These are phyloP conservation scores for Bipolaris bicolor DNA, from an alignment of 2,329 filamentous ascomycete species.

Conservation along the genomic window DNA sequence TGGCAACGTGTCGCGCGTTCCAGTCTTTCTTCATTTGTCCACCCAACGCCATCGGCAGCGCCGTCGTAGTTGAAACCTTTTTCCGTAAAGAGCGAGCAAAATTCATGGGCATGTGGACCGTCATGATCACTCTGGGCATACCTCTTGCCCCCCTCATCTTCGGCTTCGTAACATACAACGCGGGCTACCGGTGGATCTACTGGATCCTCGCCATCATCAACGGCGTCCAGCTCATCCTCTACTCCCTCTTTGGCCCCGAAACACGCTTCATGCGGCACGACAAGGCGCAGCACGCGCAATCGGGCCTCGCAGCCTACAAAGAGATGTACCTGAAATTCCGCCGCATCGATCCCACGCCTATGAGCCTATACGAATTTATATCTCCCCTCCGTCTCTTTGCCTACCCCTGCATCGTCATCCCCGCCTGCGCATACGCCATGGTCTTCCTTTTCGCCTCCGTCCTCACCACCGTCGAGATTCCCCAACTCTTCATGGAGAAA, in stretches of 20 bases:
- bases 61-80: slow-evolving; percentile 63
- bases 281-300: slow-evolving; percentile 38
- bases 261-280: slow-evolving; percentile 59
- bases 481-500: slow-evolving; percentile 62
- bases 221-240: slow-evolving; percentile 61
- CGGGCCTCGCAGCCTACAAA: slow-evolving; percentile 49
- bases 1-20: slow-evolving; percentile 60
- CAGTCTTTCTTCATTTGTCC: slow-evolving; percentile 63
- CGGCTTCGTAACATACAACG: slow-evolving; percentile 57
- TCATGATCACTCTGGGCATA: slow-evolving; percentile 58
- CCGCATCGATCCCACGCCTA: slow-evolving; percentile 60
- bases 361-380: slow-evolving; percentile 59
- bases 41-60: slow-evolving; percentile 61
- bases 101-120: slow-evolving; percentile 65
- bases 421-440: slow-evolving; percentile 62
- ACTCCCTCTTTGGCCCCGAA: slow-evolving; percentile 59
- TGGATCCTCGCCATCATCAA: slow-evolving; percentile 65
- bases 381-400: slow-evolving; percentile 57
- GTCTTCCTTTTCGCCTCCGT: slow-evolving; percentile 63
- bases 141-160: slow-evolving; percentile 52
- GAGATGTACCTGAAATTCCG: slow-evolving; percentile 54
- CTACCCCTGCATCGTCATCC: slow-evolving; percentile 58
- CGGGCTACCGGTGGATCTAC: slow-evolving; percentile 65
- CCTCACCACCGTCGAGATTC: slow-evolving; percentile 64
- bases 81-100: slow-evolving; percentile 62